phyloP scores from a whole-genome alignment of 2,329 filamentous ascomycete species.

The Periconia sp. region DNA sequence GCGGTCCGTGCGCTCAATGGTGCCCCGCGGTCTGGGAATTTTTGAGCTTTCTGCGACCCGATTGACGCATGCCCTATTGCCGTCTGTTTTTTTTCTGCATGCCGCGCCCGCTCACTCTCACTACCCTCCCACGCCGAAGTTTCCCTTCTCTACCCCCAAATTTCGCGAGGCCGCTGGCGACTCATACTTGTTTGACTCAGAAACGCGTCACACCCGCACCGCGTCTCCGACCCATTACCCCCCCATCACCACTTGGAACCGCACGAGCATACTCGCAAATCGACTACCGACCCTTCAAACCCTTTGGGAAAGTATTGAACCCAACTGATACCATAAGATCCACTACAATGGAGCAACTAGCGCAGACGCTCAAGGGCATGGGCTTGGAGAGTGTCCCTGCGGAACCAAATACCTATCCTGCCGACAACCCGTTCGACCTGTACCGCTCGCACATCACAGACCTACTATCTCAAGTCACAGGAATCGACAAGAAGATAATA shows the following conservation, averaged over 20 bases:
- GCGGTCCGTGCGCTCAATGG: too few species aligned
- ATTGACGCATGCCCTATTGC: constrained; percentile 12
- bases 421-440: constrained; percentile 77
- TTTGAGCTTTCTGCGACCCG: constrained; percentile 2
- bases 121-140: constrained; percentile 4
- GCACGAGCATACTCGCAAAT: constrained; percentile 20
- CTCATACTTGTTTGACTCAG: constrained; percentile 40
- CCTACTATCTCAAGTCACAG: constrained; percentile 70
- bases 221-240: neutral
- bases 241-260: constrained; percentile 11
- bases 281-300: constrained; percentile 22
- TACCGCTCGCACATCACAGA: constrained; percentile 79
- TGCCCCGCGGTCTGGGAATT: constrained; percentile 11
- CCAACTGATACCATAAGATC: constrained; percentile 21
- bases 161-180: constrained; percentile 42
- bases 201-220: constrained; percentile 5
- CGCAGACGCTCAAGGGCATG: constrained; percentile 42
- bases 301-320: constrained; percentile 36
- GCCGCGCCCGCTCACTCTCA: constrained; percentile 7
- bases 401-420: constrained; percentile 60
- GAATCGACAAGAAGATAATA: constrained; percentile 72
- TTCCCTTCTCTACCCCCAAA: constrained; percentile 31
- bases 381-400: constrained; percentile 48
- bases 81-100: constrained; percentile 13
- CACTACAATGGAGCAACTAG: constrained; percentile 44